These are phyloP conservation scores for Mycena epipterygia DNA, from an alignment of 768 basidiomycete species.

Conservation along the genomic window DNA sequence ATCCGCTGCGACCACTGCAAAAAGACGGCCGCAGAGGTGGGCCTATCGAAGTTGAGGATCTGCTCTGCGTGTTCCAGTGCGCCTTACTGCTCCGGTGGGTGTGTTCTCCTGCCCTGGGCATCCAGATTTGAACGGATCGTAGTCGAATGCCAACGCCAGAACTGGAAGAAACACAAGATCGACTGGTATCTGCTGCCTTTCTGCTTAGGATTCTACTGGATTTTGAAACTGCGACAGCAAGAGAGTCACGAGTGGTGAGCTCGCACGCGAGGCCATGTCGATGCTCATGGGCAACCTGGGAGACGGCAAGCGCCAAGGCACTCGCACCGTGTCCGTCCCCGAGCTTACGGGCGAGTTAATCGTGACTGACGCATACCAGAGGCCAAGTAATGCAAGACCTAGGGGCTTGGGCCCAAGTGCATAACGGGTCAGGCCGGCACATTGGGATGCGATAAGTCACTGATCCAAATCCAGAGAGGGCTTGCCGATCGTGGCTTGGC, in stretches of 20 bases:
- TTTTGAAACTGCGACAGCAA: not conserved
- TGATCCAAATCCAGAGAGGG: not conserved
- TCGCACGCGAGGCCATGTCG: not conserved
- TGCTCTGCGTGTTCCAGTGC: conserved; percentile 27
- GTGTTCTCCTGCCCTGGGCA: too few relatives aligned
- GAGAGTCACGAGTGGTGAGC: conserved; percentile 19
- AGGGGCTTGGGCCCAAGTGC: conserved; percentile 4
- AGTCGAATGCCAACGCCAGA: conserved; percentile 24
- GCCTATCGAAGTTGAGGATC: conserved; percentile 11
- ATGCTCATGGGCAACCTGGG: not conserved
- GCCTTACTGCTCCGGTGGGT: conserved; percentile 24
- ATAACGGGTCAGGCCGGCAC: conserved; percentile 1
- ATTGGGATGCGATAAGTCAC: not conserved
- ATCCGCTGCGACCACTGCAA: conserved; percentile 19
- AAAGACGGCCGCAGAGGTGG: conserved; percentile 15
- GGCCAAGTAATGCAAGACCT: conserved; percentile 16
- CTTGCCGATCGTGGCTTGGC: conserved; percentile 19
- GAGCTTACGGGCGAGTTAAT: not conserved
- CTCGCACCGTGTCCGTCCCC: conserved; percentile 8
- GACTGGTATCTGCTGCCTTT: conserved; percentile 3
- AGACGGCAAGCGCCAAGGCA: not conserved
- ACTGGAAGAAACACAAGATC: conserved; percentile 25
- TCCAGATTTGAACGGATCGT: not conserved
- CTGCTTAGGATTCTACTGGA: too few relatives aligned
- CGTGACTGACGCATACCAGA: conserved; percentile 6